Percentiles rank a stretch among this genome's conserved stretches.
phyloP scores from a whole-genome alignment of 306 rosid genomes.

The Corylus heterophylla region DNA sequence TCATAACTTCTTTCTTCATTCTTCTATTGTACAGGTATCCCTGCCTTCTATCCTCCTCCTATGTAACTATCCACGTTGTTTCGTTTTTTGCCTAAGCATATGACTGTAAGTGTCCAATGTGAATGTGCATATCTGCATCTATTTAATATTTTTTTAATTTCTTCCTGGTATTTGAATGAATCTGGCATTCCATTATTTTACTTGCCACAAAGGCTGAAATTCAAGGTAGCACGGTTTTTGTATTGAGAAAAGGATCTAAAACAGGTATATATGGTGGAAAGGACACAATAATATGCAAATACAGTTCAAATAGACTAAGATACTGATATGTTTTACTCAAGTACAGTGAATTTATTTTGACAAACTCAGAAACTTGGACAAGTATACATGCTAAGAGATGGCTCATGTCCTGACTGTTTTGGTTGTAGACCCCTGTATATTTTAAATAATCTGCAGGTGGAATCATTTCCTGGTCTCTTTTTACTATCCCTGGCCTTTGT shows the following conservation, averaged over 20 bases:
- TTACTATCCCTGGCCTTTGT: not conserved
- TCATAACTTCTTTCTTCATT: constrained; percentile 92
- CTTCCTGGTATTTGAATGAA: not conserved
- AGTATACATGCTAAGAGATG: not conserved
- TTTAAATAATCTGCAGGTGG: not conserved
- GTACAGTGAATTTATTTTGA: not conserved
- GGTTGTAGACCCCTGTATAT: not conserved
- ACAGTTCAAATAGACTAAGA: not conserved
- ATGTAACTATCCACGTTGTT: not conserved
- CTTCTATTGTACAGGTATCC: constrained; percentile 88
- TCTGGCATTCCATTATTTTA: not conserved
- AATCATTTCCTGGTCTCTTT: not conserved
- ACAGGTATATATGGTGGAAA: not conserved
- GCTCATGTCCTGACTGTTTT: not conserved
- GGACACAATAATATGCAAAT: not conserved
- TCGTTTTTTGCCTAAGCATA: not conserved
- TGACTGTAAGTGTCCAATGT: not conserved
- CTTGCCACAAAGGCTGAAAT: not conserved
- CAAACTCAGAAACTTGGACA: not conserved
- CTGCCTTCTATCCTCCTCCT: constrained; percentile 9
- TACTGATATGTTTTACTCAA: not conserved
- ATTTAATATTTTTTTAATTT: not conserved
- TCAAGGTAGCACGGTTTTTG: not conserved
- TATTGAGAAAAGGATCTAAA: not conserved
- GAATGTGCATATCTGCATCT: not conserved